Conservation (phyloP, 2,329 filamentous ascomycete species). For the Blastomyces silverae region DNA sequence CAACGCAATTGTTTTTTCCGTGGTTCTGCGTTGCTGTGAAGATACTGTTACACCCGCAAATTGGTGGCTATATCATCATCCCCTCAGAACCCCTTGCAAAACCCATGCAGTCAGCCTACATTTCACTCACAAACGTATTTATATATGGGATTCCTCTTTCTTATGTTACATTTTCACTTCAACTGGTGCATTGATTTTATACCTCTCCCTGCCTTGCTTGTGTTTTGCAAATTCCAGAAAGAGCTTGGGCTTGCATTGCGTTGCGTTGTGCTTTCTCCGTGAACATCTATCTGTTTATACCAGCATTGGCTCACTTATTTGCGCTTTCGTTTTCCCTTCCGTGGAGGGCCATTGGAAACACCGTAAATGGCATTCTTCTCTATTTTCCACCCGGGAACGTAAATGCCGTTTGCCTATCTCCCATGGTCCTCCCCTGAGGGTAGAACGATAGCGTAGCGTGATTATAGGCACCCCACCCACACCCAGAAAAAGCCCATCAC, state of each 20-base stretch:
- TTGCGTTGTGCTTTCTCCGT: not conserved
- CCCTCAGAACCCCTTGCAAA: not conserved
- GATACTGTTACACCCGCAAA: not conserved
- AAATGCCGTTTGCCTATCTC: not conserved
- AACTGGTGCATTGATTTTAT: not conserved
- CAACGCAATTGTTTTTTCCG: not conserved
- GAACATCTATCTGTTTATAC: not conserved
- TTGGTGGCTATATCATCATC: not conserved
- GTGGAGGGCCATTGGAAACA: not conserved
- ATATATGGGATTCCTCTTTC: not conserved
- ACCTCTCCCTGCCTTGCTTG: not conserved
- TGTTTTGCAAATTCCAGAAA: too few species aligned
- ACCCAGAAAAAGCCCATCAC: slow-evolving; percentile 16
- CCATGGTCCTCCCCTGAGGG: slow-evolving; percentile 1
- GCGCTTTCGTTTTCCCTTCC: slow-evolving; percentile 7
- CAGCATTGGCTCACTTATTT: slow-evolving; percentile 7
- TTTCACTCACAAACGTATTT: not conserved
- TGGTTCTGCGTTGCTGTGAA: not conserved
- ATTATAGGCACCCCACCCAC: slow-evolving; percentile 5
- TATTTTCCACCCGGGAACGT: not conserved
- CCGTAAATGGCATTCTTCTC: not conserved
- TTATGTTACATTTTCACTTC: not conserved
- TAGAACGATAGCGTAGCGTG: slow-evolving; percentile 8
- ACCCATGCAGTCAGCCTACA: not conserved
- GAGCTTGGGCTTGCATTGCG: not conserved